These are phyloP conservation scores for Candida nanaspora DNA, from an alignment of 805 yeast species.

Conservation along the genomic window DNA sequence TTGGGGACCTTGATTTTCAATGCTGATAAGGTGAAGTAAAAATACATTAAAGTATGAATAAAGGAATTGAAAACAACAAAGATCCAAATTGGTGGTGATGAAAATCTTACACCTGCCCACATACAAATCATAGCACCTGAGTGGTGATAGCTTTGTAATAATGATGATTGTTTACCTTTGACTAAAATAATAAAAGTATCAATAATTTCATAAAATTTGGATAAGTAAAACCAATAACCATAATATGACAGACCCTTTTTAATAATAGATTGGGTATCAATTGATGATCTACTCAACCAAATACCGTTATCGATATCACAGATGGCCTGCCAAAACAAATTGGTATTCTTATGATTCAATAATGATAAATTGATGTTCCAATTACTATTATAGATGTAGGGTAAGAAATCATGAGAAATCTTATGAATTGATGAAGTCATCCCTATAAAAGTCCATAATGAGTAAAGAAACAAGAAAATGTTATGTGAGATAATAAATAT, in stretches of 20 bases:
- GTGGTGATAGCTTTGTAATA: constrained; percentile 70
- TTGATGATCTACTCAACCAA: constrained; percentile 31
- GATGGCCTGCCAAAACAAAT: constrained; percentile 51
- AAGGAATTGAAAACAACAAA: constrained; percentile 76
- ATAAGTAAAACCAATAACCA: constrained; percentile 61
- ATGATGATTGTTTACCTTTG: constrained; percentile 60
- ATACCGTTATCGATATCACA: constrained; percentile 57
- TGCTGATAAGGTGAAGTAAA: constrained; percentile 57
- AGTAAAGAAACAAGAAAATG: constrained; percentile 53
- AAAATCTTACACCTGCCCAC: constrained; percentile 72
- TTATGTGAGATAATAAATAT: constrained; percentile 54
- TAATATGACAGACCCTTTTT: constrained; percentile 43
- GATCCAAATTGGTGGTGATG: constrained; percentile 74
- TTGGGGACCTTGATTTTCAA: constrained; percentile 51
- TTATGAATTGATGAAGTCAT: constrained; percentile 45
- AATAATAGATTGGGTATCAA: constrained; percentile 1
- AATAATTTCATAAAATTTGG: constrained; percentile 65
- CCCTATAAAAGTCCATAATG: constrained; percentile 66
- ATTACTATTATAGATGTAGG: constrained; percentile 14
- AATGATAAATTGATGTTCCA: constrained; percentile 3
- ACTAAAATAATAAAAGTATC: constrained; percentile 62
- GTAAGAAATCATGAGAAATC: constrained; percentile 28
- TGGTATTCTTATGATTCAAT: constrained; percentile 19
- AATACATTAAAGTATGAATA: constrained; percentile 69
- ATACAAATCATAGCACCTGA: constrained; percentile 75